Base-by-base conservation (phyloP, 31 red algal genomes). In the Porphyra umbilicalis region DNA sequence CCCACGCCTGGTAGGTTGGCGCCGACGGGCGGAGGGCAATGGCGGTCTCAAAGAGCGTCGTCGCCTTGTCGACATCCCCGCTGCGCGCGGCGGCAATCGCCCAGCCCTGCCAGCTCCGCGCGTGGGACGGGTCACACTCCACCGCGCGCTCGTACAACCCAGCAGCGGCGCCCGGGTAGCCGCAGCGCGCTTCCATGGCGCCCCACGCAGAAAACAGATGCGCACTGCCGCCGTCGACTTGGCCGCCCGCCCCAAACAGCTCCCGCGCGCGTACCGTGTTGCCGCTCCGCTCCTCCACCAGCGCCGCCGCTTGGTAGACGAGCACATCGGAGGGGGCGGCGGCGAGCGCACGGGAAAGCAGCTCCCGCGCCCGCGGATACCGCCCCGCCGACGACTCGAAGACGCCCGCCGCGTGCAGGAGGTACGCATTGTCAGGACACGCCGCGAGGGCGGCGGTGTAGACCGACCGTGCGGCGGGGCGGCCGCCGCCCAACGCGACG, bases 1-100 rank as follows among this genome's bases (percentile, higher is more conserved):
- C 95, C 38, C 77, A 98, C 31, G 95, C 95, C 85, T 98, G 95
- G 74, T 84, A 88, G 38, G 95, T 92, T 10, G 95, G 92, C 34
- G 80, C 95, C 34, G 89, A 92, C 78, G 95, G 92, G 35, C 86
- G 83, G 38, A 98, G 39, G 29, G 37, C 40, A 25, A 98, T 35
- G 14, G 92, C 95, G 18, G 44, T 38, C 40, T 84, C 38, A 92
- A 98, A 98, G 32, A 94, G 79, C 75, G 76, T 31, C 0, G 75
- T 71, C 9, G 88, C 86, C 34, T 90, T 38, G 6, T 31, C 76
- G 35, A 76, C 40, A 0, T 88, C 31, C 32, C 85, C 89, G 30
- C 81, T 32, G 32, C 83, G 83, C 39, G 86, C 92, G 20, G 71
- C 79, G 4, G 88, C 86, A 9, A 98, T 86, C 4, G 91, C 95